phyloP scores from a whole-genome alignment of 169 alveolate genomes.

The Perkinsus chesapeaki region DNA sequence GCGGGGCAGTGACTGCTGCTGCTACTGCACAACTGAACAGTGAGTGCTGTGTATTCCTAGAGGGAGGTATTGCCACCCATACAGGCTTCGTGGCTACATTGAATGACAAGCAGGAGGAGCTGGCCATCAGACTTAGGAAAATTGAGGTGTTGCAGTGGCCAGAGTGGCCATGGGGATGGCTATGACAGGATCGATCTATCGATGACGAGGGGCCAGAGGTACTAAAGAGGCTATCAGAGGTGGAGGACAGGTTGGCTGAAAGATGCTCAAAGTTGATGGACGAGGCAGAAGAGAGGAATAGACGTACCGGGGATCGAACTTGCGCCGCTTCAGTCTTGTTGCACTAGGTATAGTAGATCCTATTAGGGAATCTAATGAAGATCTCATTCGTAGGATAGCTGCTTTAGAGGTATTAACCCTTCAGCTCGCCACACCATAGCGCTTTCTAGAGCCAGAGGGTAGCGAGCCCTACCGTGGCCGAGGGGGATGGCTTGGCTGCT shows the following conservation, averaged over 20 bases:
- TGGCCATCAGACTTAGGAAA: background rate
- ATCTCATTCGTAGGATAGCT: too few relatives aligned
- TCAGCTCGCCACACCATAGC: too few relatives aligned
- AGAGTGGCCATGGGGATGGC: background rate
- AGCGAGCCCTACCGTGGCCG: too few relatives aligned
- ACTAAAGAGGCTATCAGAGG: background rate
- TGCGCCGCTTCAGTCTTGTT: too few relatives aligned
- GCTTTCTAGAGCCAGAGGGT: too few relatives aligned
- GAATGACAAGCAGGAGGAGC: background rate
- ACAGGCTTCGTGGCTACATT: background rate
- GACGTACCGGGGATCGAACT: background rate
- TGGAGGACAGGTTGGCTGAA: background rate
- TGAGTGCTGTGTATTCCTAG: background rate
- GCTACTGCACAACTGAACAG: too few relatives aligned
- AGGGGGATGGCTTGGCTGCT: background rate
- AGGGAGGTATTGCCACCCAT: background rate
- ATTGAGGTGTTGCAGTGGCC: background rate
- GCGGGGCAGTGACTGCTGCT: too few relatives aligned
- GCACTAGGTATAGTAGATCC: too few relatives aligned
- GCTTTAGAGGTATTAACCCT: too few relatives aligned
- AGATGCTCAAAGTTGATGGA: background rate
- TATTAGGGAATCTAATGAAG: too few relatives aligned
- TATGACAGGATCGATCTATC: background rate
- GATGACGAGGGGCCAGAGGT: background rate
- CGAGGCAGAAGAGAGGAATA: background rate